Evolutionary conservation across 176 grass and related monocot genomes (phyloP), one percentile per base, ranked within the genome.

Genomic region (sorghum (Sorghum bicolor)): DNA sequence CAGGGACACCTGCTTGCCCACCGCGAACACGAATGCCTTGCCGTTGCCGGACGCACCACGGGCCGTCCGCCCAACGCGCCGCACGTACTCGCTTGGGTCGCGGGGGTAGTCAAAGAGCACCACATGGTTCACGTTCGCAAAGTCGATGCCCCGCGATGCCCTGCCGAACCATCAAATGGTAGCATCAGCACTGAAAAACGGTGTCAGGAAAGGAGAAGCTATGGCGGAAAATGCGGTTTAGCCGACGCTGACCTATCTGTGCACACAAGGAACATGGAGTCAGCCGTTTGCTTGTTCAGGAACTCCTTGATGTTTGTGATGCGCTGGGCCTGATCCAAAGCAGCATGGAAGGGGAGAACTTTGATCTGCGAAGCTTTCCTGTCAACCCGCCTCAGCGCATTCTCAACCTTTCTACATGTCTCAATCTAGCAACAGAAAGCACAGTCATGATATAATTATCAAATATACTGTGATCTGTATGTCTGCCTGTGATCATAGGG

Each of bases 371-470:
- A 68, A 57, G 90, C 96, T 75, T 98, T 95, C 72, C 89, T 90
- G 85, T 94, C 93, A 70, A 96, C 72, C 64, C 93, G 84, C 48
- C 77, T 90, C 74, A 96, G 80, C n/a, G 64, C 85, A 48, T 96
- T 92, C 67, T 98, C 96, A 10, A 98, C 96, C 67, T 90, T 98
- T 84, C 96, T 94, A 71, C 96, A 98, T 20, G 96, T 95, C 89
- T 96, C 96, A 72, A 98, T 98, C 93, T 98, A 37, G 24, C 41
- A 76, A 48, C 64, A 80, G 2, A 82, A 64, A 78, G 33, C 15
- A 80, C 16, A 10, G 2, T 34, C 33, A 34, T 34, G 33, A 34
- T 34, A 34, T 34, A 34, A 34, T 33, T 33, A 32, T 37, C 77
- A 80, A 14, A 38, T 33, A 29, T 10, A 10, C 4, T 3, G 44